Percentiles rank a stretch among this genome's conserved stretches.
phyloP scores from a whole-genome alignment of 257 asterid species.

The Agastache rugosa region DNA sequence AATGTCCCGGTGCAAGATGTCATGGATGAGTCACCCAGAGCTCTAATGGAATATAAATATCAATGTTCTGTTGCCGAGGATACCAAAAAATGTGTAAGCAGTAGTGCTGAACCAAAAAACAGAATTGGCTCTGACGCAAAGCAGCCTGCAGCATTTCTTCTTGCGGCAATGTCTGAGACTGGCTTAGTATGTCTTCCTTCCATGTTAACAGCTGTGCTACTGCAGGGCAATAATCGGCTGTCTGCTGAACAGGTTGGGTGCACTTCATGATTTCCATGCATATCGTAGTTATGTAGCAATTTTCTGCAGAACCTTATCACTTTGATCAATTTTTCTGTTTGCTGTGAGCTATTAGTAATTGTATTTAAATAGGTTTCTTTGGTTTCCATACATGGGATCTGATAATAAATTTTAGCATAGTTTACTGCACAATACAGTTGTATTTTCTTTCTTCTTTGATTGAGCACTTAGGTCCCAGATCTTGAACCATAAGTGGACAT shows the following conservation, averaged over 20 bases:
- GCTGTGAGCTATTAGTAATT: not conserved
- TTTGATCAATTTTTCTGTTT: not conserved
- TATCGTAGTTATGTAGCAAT: conserved; percentile 7
- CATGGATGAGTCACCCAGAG: conserved; percentile 41
- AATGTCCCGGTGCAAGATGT: conserved; percentile 40
- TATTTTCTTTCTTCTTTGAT: not conserved
- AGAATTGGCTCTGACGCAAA: conserved; percentile 52
- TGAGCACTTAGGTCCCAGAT: not conserved
- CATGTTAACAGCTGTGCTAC: conserved; percentile 90
- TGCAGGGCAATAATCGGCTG: conserved; percentile 91
- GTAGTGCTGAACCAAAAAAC: conserved; percentile 46
- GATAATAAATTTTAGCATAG: conserved; percentile 6
- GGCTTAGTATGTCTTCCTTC: conserved; percentile 99
- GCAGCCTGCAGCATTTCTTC: conserved; percentile 74
- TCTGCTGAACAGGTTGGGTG: conserved; percentile 80
- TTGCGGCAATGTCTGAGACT: conserved; percentile 87
- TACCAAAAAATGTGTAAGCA: conserved; percentile 42
- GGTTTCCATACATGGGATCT: not conserved
- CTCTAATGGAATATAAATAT: conserved; percentile 45
- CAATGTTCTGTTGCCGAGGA: conserved; percentile 50
- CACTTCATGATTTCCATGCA: conserved; percentile 1
- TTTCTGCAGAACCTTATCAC: conserved; percentile 7
- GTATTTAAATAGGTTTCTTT: conserved; percentile 4
- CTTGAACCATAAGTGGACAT: not conserved
- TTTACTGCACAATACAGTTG: conserved; percentile 20